Percentiles rank a stretch among this genome's conserved stretches.
phyloP scores from a whole-genome alignment of 768 basidiomycete species.

The Tricholomella constricta region DNA sequence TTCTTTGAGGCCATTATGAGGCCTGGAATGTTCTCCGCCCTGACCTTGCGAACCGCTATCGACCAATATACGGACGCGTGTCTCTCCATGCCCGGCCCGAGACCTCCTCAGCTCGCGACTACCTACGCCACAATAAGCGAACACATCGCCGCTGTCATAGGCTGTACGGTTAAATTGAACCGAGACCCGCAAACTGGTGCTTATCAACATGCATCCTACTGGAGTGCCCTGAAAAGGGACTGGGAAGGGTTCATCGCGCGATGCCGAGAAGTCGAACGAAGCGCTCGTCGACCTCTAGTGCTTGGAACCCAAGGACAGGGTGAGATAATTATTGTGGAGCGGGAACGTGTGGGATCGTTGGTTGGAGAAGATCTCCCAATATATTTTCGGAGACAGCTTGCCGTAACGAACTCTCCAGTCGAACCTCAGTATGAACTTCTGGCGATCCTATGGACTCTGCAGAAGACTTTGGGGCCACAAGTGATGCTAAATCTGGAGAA shows the following conservation, averaged over 20 bases:
- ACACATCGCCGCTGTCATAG: slow-evolving; percentile 83
- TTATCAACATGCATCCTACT: slow-evolving; percentile 74
- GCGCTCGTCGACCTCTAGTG: slow-evolving; percentile 77
- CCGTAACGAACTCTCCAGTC: slow-evolving; percentile 38
- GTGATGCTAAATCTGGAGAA: slow-evolving; percentile 58
- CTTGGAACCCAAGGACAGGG: slow-evolving; percentile 50
- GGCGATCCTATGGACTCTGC: slow-evolving; percentile 63
- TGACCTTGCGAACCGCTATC: slow-evolving; percentile 81
- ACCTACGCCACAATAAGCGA: slow-evolving; percentile 70
- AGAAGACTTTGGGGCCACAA: slow-evolving; percentile 59
- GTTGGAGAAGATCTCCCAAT: slow-evolving; percentile 71
- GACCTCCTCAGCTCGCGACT: slow-evolving; percentile 56
- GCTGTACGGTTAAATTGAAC: slow-evolving; percentile 76
- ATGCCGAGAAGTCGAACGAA: slow-evolving; percentile 87
- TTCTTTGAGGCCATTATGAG: slow-evolving; percentile 84
- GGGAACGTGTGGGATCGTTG: slow-evolving; percentile 72
- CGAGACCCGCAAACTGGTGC: slow-evolving; percentile 80
- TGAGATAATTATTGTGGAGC: slow-evolving; percentile 66
- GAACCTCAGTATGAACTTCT: slow-evolving; percentile 61
- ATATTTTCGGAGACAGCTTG: slow-evolving; percentile 52
- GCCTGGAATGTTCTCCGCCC: slow-evolving; percentile 84
- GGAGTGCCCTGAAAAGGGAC: slow-evolving; percentile 84
- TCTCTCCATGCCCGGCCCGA: slow-evolving; percentile 61
- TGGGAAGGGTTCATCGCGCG: slow-evolving; percentile 96
- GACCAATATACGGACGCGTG: slow-evolving; percentile 79